These are phyloP conservation scores for Xylaria flabelliformis DNA, from an alignment of 495 filamentous ascomycete genomes.

Conservation along the genomic window DNA sequence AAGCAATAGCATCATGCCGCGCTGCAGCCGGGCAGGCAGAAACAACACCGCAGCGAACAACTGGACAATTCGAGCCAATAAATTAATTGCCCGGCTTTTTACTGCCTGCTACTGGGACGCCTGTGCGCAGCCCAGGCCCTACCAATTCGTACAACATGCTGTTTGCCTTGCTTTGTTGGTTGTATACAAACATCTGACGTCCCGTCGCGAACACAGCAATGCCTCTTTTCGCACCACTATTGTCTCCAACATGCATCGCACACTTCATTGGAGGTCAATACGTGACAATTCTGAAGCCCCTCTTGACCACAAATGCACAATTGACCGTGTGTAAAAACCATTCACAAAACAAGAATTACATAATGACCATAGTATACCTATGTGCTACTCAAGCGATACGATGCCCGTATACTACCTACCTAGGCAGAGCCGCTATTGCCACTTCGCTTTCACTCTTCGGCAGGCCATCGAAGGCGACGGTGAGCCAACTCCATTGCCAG, in stretches of 20 bases:
- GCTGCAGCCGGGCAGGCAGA: slow-evolving; percentile 24
- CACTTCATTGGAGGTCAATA: not conserved
- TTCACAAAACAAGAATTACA: not conserved
- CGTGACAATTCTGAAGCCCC: not conserved
- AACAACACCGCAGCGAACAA: slow-evolving; percentile 19
- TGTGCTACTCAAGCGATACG: not conserved
- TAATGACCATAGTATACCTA: not conserved
- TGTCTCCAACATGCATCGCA: slow-evolving; percentile 7
- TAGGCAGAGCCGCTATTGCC: not conserved
- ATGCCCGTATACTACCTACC: not conserved
- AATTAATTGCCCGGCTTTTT: slow-evolving; percentile 13
- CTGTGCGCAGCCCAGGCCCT: slow-evolving; percentile 15
- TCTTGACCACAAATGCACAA: slow-evolving; percentile 16
- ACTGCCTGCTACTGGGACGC: not conserved
- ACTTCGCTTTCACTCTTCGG: not conserved
- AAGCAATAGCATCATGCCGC: slow-evolving; percentile 25
- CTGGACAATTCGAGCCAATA: slow-evolving; percentile 9
- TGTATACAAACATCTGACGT: slow-evolving; percentile 8
- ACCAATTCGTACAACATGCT: slow-evolving; percentile 2
- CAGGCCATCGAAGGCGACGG: not conserved
- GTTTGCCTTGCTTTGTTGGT: slow-evolving; percentile 19
- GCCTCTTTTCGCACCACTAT: slow-evolving; percentile 4
- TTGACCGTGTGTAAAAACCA: not conserved
- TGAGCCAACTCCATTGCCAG: not conserved
- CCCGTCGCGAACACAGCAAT: slow-evolving; percentile 16